Base-by-base conservation (phyloP, 2,329 filamentous ascomycete species). In the Arachnomyces sp. region DNA sequence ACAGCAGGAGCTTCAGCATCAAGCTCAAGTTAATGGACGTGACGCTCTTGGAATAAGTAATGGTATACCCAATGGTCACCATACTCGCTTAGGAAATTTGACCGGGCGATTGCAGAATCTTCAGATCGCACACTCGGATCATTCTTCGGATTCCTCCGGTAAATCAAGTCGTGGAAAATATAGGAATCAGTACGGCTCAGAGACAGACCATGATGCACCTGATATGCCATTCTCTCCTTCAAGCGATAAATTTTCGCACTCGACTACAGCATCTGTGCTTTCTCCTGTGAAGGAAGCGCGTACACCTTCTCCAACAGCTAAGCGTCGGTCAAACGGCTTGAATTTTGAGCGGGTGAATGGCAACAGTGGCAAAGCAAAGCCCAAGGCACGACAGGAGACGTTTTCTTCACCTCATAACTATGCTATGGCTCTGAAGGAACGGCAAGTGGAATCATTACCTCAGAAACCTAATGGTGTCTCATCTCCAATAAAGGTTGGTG, bases 81-180 rank as follows among this genome's bases (percentile, higher is more conserved):
- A 50, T 40, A 56, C 49, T 25, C 57, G 60, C 41, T 48, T 53
- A 2, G 58, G 60, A 42, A 52, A 59, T 6, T 55, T 66, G 25
- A 60, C 61, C 4, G 62, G 56, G 31, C 57, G 58, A 38, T 37
- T 66, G 28, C 61, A 65, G 38, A 61, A 58, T 18, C 54, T 61
- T 18, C 61, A 66, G 32, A 38, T 65, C 28, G 57, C 62, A 9
- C 61, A 62, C 38, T 51, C 54, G 3, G 53, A 61, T 34, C 59
- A 53, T 29, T 30, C 50, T 7, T 38, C 50, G 7, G 57, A 61
- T n/a, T 36, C 47, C 8, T 36, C 49, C 5, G 44, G 44, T 15
- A 59, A 56, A 42, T 16, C 51, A 11, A 52, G 44, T 30, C 34
- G 46, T 9, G 57, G 59, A 25, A 54, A 50, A 9, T 25, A 25